These are phyloP conservation scores for Diaporthe australafricana DNA, from an alignment of 2,329 filamentous ascomycete species.

Conservation along the genomic window DNA sequence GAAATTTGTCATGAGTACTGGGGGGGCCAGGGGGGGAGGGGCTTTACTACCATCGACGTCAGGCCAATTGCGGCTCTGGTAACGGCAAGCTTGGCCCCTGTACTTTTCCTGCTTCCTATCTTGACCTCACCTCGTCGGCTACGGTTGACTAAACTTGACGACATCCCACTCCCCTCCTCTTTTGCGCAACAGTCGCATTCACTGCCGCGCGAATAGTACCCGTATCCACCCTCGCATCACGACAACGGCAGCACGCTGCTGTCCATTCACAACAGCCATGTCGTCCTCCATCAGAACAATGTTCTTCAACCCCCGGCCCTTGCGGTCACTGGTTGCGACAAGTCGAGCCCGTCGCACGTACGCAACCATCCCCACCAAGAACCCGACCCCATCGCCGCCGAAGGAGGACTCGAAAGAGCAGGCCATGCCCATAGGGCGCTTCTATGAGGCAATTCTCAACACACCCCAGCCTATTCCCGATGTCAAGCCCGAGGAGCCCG, in stretches of 20 bases:
- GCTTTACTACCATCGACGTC: conserved; percentile 24
- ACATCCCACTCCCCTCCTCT: neutral
- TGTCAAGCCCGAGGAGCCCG: conserved; percentile 56
- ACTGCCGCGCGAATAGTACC: neutral
- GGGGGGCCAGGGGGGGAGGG: no score
- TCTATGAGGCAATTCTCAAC: conserved; percentile 69
- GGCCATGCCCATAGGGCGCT: conserved; percentile 65
- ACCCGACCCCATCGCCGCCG: conserved; percentile 43
- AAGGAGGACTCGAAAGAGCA: conserved; percentile 50
- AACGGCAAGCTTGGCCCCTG: conserved; percentile 25
- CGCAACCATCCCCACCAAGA: conserved; percentile 45
- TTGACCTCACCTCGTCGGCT: conserved; percentile 10
- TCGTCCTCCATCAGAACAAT: conserved; percentile 38
- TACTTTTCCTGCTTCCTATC: neutral
- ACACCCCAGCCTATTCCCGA: conserved; percentile 55
- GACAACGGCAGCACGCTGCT: neutral
- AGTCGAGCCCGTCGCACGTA: conserved; percentile 41
- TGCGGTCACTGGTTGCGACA: conserved; percentile 38
- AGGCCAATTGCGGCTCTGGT: conserved; percentile 24
- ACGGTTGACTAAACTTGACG: conserved; percentile 2
- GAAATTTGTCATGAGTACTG: neutral
- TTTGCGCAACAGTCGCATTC: neutral
- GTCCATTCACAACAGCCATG: conserved; percentile 26
- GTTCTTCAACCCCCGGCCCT: conserved; percentile 46
- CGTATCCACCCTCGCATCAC: neutral